A percentile compares a stretch with the other conserved stretches of the same genome.
Conservation (phyloP, 139 green algal species). For the Eudorina sp. region DNA sequence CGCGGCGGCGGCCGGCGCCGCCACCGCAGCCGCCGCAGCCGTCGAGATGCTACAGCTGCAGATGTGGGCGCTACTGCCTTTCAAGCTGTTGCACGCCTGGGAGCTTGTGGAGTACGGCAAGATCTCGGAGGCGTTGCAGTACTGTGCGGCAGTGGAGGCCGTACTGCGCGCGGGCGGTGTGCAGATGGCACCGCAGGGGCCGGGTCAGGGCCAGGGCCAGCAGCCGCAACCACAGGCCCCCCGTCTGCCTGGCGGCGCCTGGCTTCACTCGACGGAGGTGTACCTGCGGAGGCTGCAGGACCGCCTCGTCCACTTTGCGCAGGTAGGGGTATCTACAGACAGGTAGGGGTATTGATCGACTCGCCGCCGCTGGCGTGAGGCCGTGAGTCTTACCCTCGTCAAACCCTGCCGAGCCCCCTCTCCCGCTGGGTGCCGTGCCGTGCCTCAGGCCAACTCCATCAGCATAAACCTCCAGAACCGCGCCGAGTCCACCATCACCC, state of each 20-base stretch:
- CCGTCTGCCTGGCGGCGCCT: conserved; percentile 2
- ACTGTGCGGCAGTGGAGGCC: conserved; percentile 44
- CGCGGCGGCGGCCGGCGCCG: neutral
- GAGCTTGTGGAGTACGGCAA: conserved; percentile 50
- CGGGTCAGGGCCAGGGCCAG: neutral
- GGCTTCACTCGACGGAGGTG: conserved; percentile 25
- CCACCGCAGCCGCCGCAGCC: neutral
- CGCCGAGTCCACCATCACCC: conserved; percentile 43
- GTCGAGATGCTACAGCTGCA: neutral
- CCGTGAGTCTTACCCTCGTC: neutral
- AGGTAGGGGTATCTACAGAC: neutral
- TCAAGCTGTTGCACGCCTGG: conserved; percentile 54
- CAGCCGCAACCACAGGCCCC: neutral
- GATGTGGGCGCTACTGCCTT: conserved; percentile 45
- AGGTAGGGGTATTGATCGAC: too few species aligned
- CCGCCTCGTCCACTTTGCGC: conserved; percentile 36
- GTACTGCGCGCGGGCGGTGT: conserved; percentile 7
- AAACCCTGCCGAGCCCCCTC: neutral
- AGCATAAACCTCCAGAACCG: conserved; percentile 14
- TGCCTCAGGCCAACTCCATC: conserved; percentile 47
- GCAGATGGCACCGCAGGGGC: neutral
- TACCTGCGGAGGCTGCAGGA: conserved; percentile 39
- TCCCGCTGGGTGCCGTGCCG: neutral
- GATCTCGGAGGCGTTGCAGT: conserved; percentile 50
- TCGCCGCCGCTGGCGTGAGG: too few species aligned